Conservation (phyloP, 2,329 filamentous ascomycete genomes). For the Neopestalotiopsis sp. region DNA sequence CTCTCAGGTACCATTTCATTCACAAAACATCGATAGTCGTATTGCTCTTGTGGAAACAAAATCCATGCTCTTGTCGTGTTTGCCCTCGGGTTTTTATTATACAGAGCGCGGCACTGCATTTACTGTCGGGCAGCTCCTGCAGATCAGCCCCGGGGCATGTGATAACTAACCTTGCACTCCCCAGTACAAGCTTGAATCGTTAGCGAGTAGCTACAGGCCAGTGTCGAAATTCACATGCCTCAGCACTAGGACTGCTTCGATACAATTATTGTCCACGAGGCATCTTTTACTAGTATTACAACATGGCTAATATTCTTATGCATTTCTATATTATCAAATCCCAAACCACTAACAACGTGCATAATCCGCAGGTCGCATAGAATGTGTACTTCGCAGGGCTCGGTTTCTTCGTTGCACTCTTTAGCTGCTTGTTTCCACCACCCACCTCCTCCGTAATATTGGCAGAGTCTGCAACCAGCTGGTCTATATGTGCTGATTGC, state of each 20-base stretch:
- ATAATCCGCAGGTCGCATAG: conserved; percentile 78
- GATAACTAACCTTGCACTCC: not conserved
- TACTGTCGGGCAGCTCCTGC: not conserved
- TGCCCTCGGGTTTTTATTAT: not conserved
- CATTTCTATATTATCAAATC: conserved; percentile 67
- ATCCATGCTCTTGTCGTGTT: not conserved
- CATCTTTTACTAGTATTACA: no score
- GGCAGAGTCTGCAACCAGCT: conserved; percentile 83
- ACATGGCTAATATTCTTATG: not conserved
- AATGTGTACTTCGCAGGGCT: conserved; percentile 81
- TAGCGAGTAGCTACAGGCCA: not conserved
- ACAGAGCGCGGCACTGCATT: not conserved
- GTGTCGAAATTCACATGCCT: conserved; percentile 3
- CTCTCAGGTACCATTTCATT: not conserved
- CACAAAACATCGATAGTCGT: not conserved
- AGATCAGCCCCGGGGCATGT: not conserved
- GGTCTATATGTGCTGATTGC: conserved; percentile 88
- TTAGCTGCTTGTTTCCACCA: conserved; percentile 88
- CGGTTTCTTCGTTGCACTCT: conserved; percentile 74
- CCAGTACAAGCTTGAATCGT: not conserved
- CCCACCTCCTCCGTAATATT: conserved; percentile 86
- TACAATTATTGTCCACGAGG: not conserved
- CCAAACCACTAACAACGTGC: conserved; percentile 77
- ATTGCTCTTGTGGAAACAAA: not conserved
- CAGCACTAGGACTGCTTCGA: not conserved